Base-by-base conservation (phyloP, 441 rosid species). In the Gossypium gossypioides region DNA sequence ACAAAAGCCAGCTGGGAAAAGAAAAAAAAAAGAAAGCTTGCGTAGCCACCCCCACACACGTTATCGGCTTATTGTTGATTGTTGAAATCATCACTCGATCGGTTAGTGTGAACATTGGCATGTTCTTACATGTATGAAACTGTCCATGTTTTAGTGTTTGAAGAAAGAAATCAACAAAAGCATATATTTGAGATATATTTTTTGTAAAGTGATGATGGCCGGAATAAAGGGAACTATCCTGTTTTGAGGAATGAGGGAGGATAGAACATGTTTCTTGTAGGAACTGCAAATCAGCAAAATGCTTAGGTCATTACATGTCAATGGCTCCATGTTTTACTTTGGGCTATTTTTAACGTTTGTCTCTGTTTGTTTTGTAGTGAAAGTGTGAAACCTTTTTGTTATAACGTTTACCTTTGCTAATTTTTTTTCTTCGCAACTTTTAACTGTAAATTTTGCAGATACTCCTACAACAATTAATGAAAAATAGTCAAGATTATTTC, bases 321-420 rank as follows among this genome's bases (percentile, higher is more conserved):
- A 15, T 27, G 59, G 71, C 67, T 48, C 46, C 54, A 18, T 54
- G 27, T 75, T 56, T 61, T 22, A 8, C 40, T 72, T 48, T 34
- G n/a, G 29, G 62, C 57, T 75, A 70, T 44, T 25, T 21, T 71
- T 51, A 75, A 79, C 67, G 78, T 69, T 63, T 74, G 9, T 12
- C 12, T 74, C 60, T 9, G 4, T 50, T 74, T 62, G 18, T 69
- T 72, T 76, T 63, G 3, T 60, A 40, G 56, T 22, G 22, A n/a
- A 0, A 13, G 1, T 3, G 42, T 34, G 42, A 34, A 34, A 34
- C 42, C 42, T 0, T 34, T 15, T 46, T 70, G 7, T 59, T 77
- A 61, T 74, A 80, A 81, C 79, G 79, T 59, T 68, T 77, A 71
- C 44, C 21, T 75, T 72, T 66, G 61, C 71, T 55, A 55, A 75